Base-by-base conservation (phyloP, 2,329 filamentous ascomycete species). In the Colletotrichum sp. region DNA sequence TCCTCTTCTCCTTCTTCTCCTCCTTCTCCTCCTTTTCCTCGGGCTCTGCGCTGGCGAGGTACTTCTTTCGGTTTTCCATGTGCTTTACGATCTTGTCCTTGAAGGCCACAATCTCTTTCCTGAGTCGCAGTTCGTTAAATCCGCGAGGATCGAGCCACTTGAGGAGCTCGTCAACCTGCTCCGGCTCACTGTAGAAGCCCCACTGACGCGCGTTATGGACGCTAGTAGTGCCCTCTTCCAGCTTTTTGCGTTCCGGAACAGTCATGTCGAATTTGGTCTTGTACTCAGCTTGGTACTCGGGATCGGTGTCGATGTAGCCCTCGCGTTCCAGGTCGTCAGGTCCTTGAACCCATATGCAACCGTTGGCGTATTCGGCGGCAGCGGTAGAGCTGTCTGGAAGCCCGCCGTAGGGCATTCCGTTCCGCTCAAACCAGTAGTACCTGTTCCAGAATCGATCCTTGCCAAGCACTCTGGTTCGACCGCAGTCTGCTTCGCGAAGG, bases 341-440 rank as follows among this genome's bases (percentile, higher is more conserved):
- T 0, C 97, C 97, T 83, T 99, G 97, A 16, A 99, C 92, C 97
- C 97, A 99, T 70, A 99, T 90, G 72, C 96, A 94, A 11, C 95
- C 97, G 81, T 98, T 99, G 54, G 96, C 96, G 81, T 98, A 99
- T 11, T 91, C 93, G 27, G 96, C 95, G 59, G 92, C 88, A 1
- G 95, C 94, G 2, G 96, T 98, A 18, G 96, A 98, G 82, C 95
- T 98, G 76, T 90, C 91, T 0, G 96, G 96, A 69, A 98, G 88
- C 6, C 97, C 97, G 36, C 90, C 95, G 79, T 96, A 98, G 0
- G 97, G 97, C 96, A 98, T 98, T 29, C 96, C 97, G 80, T 98
- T 99, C 76, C 96, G 93, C 84, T 99, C 97, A 82, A 98, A 98
- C 96, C 97, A 99, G 87, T 97, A 98, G 84, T 98, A 99, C 68